Percentiles rank a stretch among this genome's conserved stretches.
Evolutionary conservation across 176 grass and related monocot genomes (phyloP).

Genomic region (Paspalum vaginatum): DNA sequence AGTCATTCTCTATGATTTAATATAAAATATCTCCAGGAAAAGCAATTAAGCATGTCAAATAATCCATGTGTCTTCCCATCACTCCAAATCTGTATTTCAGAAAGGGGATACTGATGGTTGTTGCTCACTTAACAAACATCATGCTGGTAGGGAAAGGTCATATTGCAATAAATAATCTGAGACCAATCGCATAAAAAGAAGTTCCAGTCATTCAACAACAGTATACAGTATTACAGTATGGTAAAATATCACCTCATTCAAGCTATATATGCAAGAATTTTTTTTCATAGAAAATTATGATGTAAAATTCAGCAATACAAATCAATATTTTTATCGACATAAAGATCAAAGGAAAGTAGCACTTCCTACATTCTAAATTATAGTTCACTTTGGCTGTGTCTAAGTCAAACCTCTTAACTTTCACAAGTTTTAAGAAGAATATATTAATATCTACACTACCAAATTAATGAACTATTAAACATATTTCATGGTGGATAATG

Average conservation of each 20-base stretch:
- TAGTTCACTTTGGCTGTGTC: too few relatives aligned
- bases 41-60: not conserved
- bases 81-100: not conserved
- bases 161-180: not conserved
- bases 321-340: not conserved
- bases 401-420: too few relatives aligned
- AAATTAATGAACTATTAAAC: too few relatives aligned
- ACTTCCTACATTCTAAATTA: too few relatives aligned
- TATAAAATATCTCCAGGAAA: not conserved
- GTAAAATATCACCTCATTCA: not conserved
- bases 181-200: not conserved
- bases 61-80: not conserved
- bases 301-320: not conserved
- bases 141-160: not conserved
- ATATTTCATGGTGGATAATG: too few relatives aligned
- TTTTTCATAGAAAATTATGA: constrained; percentile 2
- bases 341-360: too few relatives aligned
- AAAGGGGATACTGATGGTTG: not conserved
- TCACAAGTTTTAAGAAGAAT: too few relatives aligned
- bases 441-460: too few relatives aligned
- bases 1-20: constrained; percentile 6
- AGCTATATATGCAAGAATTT: not conserved
- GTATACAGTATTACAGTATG: not conserved
- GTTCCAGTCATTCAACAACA: too few relatives aligned
- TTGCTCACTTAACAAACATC: constrained; percentile 2